Evolutionary conservation across 192 early-diverging fungal genomes (phyloP).

Genomic region (Umbelopsis vinacea): DNA sequence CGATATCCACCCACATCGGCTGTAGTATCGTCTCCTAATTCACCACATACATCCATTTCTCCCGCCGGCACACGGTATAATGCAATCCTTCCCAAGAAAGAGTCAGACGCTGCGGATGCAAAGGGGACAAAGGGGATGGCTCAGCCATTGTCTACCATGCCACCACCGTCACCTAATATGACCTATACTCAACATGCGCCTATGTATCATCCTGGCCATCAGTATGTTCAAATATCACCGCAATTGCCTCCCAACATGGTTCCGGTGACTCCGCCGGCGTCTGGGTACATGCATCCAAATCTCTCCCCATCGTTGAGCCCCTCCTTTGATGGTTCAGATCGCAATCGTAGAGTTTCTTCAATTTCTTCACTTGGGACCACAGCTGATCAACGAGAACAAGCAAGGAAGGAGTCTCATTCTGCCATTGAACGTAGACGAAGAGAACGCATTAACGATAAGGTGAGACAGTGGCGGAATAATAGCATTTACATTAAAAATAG

Average conservation of each 20-base stretch:
- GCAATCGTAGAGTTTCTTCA: neutral
- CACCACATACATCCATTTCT: neutral
- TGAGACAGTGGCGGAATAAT: neutral
- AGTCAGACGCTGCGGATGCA: neutral
- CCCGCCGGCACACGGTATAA: slow-evolving; percentile 12
- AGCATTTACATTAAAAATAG: neutral
- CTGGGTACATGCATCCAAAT: neutral
- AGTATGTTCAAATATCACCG: slow-evolving; percentile 5
- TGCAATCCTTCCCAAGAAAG: slow-evolving; percentile 5
- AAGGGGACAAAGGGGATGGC: neutral
- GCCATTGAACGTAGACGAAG: slow-evolving; percentile 84
- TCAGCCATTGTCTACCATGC: slow-evolving; percentile 11
- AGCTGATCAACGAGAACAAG: slow-evolving; percentile 65
- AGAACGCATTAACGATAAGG: slow-evolving; percentile 82
- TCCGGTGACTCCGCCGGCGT: neutral
- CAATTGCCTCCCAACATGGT: slow-evolving; percentile 12
- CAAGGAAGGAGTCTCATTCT: slow-evolving; percentile 82
- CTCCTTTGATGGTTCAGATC: neutral
- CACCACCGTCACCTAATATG: slow-evolving; percentile 4
- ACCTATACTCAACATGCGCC: slow-evolving; percentile 15
- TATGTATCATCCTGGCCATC: slow-evolving; percentile 14
- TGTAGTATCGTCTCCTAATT: neutral
- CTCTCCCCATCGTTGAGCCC: neutral
- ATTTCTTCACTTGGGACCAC: slow-evolving; percentile 22
- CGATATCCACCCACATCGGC: neutral